These are phyloP conservation scores for Podaxis sp. DNA, from an alignment of 768 basidiomycete species.

Conservation along the genomic window DNA sequence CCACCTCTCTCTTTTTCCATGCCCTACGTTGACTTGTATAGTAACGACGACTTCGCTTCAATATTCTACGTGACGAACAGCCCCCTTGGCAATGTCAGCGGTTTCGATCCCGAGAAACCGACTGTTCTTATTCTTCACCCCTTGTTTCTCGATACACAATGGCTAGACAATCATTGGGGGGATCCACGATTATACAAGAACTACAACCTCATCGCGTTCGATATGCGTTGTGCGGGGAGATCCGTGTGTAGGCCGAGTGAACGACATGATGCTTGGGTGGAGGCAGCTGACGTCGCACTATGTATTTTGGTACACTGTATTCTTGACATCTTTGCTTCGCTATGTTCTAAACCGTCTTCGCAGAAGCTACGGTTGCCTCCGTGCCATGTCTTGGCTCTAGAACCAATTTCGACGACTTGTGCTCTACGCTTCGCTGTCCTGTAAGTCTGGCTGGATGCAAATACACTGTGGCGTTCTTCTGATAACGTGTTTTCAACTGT, in stretches of 20 bases:
- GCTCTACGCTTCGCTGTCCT: constrained; percentile 65
- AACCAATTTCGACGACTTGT: constrained; percentile 53
- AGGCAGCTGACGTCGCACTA: constrained; percentile 74
- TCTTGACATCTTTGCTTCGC: neutral
- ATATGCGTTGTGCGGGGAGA: constrained; percentile 63
- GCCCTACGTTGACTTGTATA: constrained; percentile 70
- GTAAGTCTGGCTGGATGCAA: constrained; percentile 41
- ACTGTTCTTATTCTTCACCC: constrained; percentile 71
- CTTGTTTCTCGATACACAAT: constrained; percentile 64
- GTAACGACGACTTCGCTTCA: constrained; percentile 64
- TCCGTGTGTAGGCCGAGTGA: constrained; percentile 53
- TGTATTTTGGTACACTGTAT: constrained; percentile 53
- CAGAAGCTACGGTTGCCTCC: constrained; percentile 66
- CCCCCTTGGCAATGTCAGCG: constrained; percentile 54
- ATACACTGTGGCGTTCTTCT: neutral
- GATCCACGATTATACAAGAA: constrained; percentile 57
- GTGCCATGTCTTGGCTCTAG: constrained; percentile 71
- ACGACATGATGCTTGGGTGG: constrained; percentile 72
- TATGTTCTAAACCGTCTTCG: constrained; percentile 1
- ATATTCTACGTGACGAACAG: constrained; percentile 75
- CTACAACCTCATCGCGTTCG: constrained; percentile 77
- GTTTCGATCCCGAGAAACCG: constrained; percentile 64
- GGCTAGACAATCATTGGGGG: constrained; percentile 65
- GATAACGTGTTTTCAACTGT: neutral
- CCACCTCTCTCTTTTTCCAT: constrained; percentile 32